Base-by-base conservation (phyloP, 495 filamentous ascomycete genomes). In the Parmelia sp. region DNA sequence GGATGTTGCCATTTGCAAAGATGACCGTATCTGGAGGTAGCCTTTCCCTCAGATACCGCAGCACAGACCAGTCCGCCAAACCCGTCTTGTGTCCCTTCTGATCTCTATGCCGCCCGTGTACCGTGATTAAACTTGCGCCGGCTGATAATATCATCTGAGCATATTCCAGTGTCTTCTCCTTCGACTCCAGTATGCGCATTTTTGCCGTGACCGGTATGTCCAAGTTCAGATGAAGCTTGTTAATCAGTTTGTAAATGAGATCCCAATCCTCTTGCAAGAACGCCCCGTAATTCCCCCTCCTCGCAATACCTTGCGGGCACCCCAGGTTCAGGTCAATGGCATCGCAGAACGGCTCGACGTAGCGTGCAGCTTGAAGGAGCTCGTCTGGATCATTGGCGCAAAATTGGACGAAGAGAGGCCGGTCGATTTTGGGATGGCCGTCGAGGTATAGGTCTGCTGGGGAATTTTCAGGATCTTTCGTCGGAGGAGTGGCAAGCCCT, bases 71-170 rank as follows among this genome's bases (percentile, higher is more conserved):
- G 75, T 97, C 92, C 6, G 94, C 94, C 35, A 97, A 70, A 0
- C 95, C 94, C 0, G 95, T 99, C 69, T 93, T 86, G 71, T 99
- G 94, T 3, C 95, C 93, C 75, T 97, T 97, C 71, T 97, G 94
- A 63, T 97, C 92, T 66, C 95, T 79, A 61, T 82, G 82, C 42
- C 94, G 81, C 21, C 94, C 94, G 78, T 99, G 94, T 0, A 97
- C 90, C 0, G 94, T 92, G 57, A 97, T 82, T 39, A 97, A 90
- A 71, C 89, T 96, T 15, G 92, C 94, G 19, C 95, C 94, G 12
- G 95, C 93, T 7, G 82, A 83, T 21, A 99, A 75, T 15, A 97
- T 89, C 76, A 89, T 96, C 67, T 86, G 83, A 6, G 94, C 94
- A 74, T 99, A 99, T 61, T 86, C 87, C 53, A 99, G 76, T 0